Evolutionary conservation across 116 monocot genomes (phyloP).

Genomic region (Phalaenopsis hybrid): DNA sequence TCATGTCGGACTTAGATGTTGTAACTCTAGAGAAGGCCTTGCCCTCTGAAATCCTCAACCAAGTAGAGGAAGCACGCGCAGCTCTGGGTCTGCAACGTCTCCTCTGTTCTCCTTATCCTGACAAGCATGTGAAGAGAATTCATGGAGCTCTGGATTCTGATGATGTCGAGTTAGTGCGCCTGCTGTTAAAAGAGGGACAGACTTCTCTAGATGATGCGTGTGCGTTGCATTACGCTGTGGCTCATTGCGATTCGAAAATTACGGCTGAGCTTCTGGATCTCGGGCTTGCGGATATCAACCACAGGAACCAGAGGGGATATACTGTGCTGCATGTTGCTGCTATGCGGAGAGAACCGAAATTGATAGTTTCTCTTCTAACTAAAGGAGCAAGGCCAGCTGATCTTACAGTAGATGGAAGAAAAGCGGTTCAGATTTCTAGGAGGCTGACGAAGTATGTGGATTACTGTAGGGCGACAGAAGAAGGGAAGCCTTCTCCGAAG

Average conservation of each 20-base stretch:
- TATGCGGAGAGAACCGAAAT: slow-evolving; percentile 63
- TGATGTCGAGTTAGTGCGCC: slow-evolving; percentile 67
- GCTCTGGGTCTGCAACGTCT: slow-evolving; percentile 11
- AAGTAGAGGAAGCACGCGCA: slow-evolving; percentile 30
- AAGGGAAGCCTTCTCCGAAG: slow-evolving; percentile 50
- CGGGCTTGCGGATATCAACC: slow-evolving; percentile 66
- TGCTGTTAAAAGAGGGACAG: slow-evolving; percentile 58
- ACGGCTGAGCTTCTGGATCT: slow-evolving; percentile 55
- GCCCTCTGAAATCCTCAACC: slow-evolving; percentile 35
- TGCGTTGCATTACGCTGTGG: slow-evolving; percentile 80
- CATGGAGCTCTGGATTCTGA: slow-evolving; percentile 72
- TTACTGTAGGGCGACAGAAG: slow-evolving; percentile 31
- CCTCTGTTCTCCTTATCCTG: slow-evolving; percentile 9
- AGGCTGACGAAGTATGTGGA: slow-evolving; percentile 55
- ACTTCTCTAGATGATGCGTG: slow-evolving; percentile 64
- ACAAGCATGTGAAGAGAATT: slow-evolving; percentile 53
- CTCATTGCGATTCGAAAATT: slow-evolving; percentile 65
- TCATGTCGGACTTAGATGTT: slow-evolving; percentile 42
- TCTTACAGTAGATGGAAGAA: slow-evolving; percentile 51
- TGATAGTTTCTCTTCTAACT: slow-evolving; percentile 58
- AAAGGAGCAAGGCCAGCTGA: slow-evolving; percentile 69
- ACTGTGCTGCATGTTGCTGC: slow-evolving; percentile 77
- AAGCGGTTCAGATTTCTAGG: slow-evolving; percentile 67
- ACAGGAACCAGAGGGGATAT: slow-evolving; percentile 53
- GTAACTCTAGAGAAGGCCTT: slow-evolving; percentile 61